These are phyloP conservation scores for Spiromastix sp. DNA, from an alignment of 2,329 filamentous ascomycete species.

Conservation along the genomic window DNA sequence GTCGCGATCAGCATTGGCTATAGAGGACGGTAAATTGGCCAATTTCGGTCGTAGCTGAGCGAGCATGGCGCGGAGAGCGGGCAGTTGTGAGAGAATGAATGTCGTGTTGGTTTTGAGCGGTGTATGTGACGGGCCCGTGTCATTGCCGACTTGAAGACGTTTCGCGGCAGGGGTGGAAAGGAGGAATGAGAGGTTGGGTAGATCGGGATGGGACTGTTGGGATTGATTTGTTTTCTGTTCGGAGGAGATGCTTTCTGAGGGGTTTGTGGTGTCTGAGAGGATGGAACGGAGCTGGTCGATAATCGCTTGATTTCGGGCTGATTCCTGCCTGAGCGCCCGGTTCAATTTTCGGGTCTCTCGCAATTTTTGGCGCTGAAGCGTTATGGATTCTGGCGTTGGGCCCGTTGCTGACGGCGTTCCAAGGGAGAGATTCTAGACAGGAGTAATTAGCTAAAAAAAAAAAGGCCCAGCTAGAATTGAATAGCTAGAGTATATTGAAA, in stretches of 20 bases:
- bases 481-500: background rate
- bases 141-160: constrained; percentile 35
- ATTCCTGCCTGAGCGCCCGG: constrained; percentile 57
- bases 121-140: constrained; percentile 25
- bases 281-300: constrained; percentile 54
- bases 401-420: constrained; percentile 21
- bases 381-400: constrained; percentile 58
- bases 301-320: constrained; percentile 59
- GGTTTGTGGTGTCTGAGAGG: constrained; percentile 26
- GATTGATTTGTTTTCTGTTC: constrained; percentile 6
- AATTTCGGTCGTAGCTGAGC: constrained; percentile 58
- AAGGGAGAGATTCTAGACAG: constrained; percentile 28
- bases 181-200: constrained; percentile 45
- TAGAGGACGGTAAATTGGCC: constrained; percentile 27
- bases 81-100: constrained; percentile 75
- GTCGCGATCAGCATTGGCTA: constrained; percentile 29
- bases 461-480: too few relatives aligned
- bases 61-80: constrained; percentile 63
- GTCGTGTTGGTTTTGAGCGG: constrained; percentile 39
- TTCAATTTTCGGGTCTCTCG: constrained; percentile 72
- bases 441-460: background rate
- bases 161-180: constrained; percentile 39
- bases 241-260: constrained; percentile 10
- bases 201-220: constrained; percentile 8
- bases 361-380: constrained; percentile 60